Percentiles rank a stretch among this genome's conserved stretches.
These are phyloP conservation scores for Trichoderma breve DNA, from an alignment of 2,329 filamentous ascomycete species.

Conservation along the genomic window DNA sequence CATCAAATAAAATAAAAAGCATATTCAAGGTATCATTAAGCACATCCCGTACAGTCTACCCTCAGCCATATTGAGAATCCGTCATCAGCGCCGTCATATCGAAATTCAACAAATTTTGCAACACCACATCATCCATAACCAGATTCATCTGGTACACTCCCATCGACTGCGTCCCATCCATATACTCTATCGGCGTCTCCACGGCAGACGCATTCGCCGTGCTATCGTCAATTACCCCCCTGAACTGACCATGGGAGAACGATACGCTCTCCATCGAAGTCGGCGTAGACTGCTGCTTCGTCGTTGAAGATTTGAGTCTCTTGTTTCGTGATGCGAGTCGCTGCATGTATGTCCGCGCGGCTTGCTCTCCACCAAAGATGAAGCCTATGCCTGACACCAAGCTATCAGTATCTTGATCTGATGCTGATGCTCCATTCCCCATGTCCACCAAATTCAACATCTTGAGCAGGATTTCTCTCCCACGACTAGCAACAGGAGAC, in stretches of 20 bases:
- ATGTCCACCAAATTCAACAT: constrained; percentile 17
- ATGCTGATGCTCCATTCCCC: not conserved
- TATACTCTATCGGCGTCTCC: not conserved
- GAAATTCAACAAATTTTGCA: constrained; percentile 17
- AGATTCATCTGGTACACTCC: constrained; percentile 5
- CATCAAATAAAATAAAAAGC: not conserved
- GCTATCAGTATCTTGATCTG: constrained; percentile 10
- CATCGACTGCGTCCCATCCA: not conserved
- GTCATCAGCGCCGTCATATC: constrained; percentile 22
- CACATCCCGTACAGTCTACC: not conserved
- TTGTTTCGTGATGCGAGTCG: constrained; percentile 5
- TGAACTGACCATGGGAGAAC: not conserved
- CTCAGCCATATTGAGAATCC: not conserved
- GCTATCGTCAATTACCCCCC: not conserved
- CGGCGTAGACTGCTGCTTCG: not conserved
- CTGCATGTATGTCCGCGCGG: constrained; percentile 18
- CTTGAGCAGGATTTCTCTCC: constrained; percentile 15
- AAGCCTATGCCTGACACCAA: constrained; percentile 13
- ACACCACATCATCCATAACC: constrained; percentile 15
- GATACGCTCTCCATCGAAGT: not conserved
- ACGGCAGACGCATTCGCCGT: not conserved
- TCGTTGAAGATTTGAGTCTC: not conserved
- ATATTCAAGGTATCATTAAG: not conserved
- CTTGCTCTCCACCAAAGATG: constrained; percentile 21
- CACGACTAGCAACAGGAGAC: constrained; percentile 19